Evolutionary conservation across 371 early-diverging fungal species (phyloP).

Genomic region (Apophysomyces trapeziformis): DNA sequence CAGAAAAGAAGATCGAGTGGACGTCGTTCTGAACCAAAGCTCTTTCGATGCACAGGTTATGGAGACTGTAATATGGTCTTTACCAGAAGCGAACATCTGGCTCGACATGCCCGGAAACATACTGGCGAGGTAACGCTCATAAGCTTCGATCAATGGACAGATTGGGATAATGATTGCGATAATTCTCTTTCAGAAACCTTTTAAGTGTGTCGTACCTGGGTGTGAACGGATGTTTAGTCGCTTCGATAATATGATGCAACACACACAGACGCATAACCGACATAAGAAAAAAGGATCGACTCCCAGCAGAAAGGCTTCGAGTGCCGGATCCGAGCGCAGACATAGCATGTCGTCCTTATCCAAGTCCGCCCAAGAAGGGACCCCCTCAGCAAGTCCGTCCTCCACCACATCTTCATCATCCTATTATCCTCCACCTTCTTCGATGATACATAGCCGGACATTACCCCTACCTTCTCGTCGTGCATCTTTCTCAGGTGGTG

Average conservation of each 20-base stretch:
- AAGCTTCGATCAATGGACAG: background rate
- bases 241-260: slow-evolving; percentile 70
- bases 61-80: slow-evolving; percentile 64
- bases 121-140: slow-evolving; percentile 55
- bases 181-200: slow-evolving; percentile 49
- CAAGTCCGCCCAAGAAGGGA: background rate
- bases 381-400: background rate
- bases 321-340: background rate
- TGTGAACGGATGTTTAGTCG: slow-evolving; percentile 64
- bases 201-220: slow-evolving; percentile 62
- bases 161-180: background rate
- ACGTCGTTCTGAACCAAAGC: slow-evolving; percentile 41
- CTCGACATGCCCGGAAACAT: slow-evolving; percentile 59
- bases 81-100: slow-evolving; percentile 65
- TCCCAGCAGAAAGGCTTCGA: background rate
- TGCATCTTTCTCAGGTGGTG: slow-evolving; percentile 4
- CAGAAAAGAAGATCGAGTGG: slow-evolving; percentile 8
- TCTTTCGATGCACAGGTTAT: slow-evolving; percentile 63
- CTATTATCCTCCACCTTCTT: slow-evolving; percentile 3
- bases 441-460: slow-evolving; percentile 20
- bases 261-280: slow-evolving; percentile 59
- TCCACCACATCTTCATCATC: background rate
- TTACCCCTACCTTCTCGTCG: slow-evolving; percentile 18
- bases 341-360: slow-evolving; percentile 7
- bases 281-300: slow-evolving; percentile 14